These are phyloP conservation scores for Trametes cinnabarina DNA, from an alignment of 768 basidiomycete genomes.

Conservation along the genomic window DNA sequence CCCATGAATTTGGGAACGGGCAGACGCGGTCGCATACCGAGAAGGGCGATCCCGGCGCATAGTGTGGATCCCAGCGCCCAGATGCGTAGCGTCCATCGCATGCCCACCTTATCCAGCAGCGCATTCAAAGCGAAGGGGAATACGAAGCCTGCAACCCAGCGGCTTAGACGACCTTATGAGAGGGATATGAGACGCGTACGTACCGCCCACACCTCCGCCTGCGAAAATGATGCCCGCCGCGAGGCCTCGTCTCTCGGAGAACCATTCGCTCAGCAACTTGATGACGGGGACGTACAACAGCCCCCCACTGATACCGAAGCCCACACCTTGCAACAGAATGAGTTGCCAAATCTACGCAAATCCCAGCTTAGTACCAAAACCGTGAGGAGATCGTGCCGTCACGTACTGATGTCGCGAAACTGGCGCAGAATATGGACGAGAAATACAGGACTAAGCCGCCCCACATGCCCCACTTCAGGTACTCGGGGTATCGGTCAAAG, in stretches of 20 bases:
- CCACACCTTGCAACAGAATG: conserved; percentile 24
- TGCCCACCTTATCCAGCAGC: conserved; percentile 18
- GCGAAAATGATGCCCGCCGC: conserved; percentile 26
- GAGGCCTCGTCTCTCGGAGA: conserved; percentile 21
- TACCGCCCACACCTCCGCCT: conserved; percentile 25
- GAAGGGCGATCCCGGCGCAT: conserved; percentile 15
- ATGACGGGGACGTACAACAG: conserved; percentile 18
- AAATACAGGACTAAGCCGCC: conserved; percentile 18
- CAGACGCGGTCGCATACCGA: conserved; percentile 24
- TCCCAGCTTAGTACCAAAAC: not conserved
- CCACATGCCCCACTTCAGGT: conserved; percentile 19
- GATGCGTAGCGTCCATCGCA: conserved; percentile 24
- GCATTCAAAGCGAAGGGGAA: conserved; percentile 23
- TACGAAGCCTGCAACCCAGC: conserved; percentile 15
- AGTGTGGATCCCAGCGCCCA: conserved; percentile 19
- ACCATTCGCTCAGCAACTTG: conserved; percentile 24
- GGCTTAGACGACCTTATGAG: too few species aligned
- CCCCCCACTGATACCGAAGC: conserved; percentile 23
- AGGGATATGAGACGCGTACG: not conserved
- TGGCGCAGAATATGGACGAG: conserved; percentile 17
- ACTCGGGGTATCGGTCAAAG: conserved; percentile 23
- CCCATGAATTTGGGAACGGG: conserved; percentile 21
- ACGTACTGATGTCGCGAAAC: conserved; percentile 23
- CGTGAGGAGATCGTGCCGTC: too few species aligned
- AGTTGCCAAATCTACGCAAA: conserved; percentile 22